Evolutionary conservation across 1,139 yeast genomes (phyloP), one percentile per base, ranked within the genome.

Genomic region (Scheffersomyces quercinus): DNA sequence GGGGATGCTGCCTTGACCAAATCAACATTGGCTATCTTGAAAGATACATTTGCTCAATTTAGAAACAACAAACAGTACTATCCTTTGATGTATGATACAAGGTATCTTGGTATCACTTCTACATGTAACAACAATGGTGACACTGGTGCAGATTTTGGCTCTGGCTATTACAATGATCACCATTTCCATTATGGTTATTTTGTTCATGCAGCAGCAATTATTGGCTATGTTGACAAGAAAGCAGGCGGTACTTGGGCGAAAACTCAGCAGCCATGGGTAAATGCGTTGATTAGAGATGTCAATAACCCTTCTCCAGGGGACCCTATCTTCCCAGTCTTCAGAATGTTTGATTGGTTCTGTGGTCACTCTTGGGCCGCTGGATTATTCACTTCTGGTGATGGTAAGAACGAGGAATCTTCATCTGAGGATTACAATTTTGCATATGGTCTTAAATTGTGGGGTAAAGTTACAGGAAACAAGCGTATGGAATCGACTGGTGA

Each of bases 281-380:
- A 83, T 56, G 54, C 79, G 2, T 70, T 85, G 49, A 69, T 87
- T 35, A 78, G 95, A 59, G 95, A 87, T 58, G 89, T 84, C 43
- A 89, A 90, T 32, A 86, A 87, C 55, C 95, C 90, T 28, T 77
- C 83, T 45, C 61, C 46, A 29, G 69, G 68, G 3, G 95, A 86
- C 59, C 43, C 70, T 2, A 77, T 75, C 58, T 88, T 85, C 82
- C 95, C 96, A 3, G 86, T 82, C n/a, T 85, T 79, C 39, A 77
- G 95, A 59, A 77, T 75, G 75, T 88, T 86, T 63, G 93, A 86
- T 60, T 88, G 88, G 88, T 88, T 67, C 66, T 75, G 76, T 37
- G 96, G 96, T 28, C 95, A 88, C 62, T 85, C 95, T 2, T 87
- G 93, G 90, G 95, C 95, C 5, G 79, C 79, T 45, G 95, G 96